Conservation (phyloP, 192 early-diverging fungal species). For the Coemansia sp. region DNA sequence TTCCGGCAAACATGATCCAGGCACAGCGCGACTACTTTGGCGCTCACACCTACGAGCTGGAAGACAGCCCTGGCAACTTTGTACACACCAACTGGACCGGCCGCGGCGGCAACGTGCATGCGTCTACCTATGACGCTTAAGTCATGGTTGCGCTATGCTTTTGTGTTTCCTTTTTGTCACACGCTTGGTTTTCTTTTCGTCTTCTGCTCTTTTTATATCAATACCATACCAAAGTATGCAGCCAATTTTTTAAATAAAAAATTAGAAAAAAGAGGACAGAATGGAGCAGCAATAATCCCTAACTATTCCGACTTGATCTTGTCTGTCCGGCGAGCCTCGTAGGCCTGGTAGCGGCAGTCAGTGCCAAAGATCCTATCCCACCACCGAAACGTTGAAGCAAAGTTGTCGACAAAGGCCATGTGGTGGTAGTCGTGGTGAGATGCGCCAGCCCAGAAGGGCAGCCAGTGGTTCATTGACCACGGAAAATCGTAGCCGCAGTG, state of each 20-base stretch:
- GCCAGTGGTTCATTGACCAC: slow-evolving; percentile 80
- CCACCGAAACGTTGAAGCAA: slow-evolving; percentile 81
- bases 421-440: slow-evolving; percentile 81
- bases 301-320: slow-evolving; percentile 12
- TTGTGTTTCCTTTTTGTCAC: not conserved
- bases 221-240: not conserved
- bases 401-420: slow-evolving; percentile 62
- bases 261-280: no score
- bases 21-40: slow-evolving; percentile 99
- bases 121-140: slow-evolving; percentile 71
- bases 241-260: no score
- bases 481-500: slow-evolving; percentile 82
- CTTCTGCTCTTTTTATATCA: not conserved
- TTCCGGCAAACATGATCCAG: slow-evolving; percentile 96
- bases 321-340: slow-evolving; percentile 39
- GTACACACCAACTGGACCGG: slow-evolving; percentile 99
- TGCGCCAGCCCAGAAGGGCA: slow-evolving; percentile 86
- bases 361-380: slow-evolving; percentile 90
- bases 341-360: slow-evolving; percentile 70
- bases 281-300: not conserved
- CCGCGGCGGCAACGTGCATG: slow-evolving; percentile 78
- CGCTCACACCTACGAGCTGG: slow-evolving; percentile 93
- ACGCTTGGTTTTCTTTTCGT: not conserved
- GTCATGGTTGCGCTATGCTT: not conserved
- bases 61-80: slow-evolving; percentile 69